Conservation (phyloP, 495 filamentous ascomycete genomes). For the Trichodelitschia bisporula region DNA sequence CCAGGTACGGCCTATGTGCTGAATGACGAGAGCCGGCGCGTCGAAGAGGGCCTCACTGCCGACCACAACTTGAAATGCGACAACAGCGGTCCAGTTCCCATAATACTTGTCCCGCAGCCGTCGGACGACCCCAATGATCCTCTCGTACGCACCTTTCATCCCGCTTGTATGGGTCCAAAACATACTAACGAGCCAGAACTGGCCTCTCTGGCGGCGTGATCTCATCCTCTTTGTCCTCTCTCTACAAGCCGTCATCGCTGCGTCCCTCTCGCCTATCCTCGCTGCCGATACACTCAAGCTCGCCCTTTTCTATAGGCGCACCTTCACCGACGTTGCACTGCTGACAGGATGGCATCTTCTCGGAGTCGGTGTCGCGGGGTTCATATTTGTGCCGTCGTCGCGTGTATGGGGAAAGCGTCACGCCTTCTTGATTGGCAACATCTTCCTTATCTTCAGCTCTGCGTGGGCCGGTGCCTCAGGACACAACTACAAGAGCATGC, state of each 20-base stretch:
- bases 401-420: constrained; percentile 84
- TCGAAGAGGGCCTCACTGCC: constrained; percentile 3
- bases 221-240: constrained; percentile 55
- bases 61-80: constrained; percentile 14
- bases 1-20: constrained; percentile 9
- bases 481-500: constrained; percentile 36
- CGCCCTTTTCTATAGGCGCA: constrained; percentile 27
- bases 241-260: constrained; percentile 54
- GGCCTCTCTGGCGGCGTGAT: constrained; percentile 74
- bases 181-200: constrained; percentile 35
- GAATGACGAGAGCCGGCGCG: constrained; percentile 4
- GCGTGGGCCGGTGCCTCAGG: constrained; percentile 56
- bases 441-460: constrained; percentile 44
- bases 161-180: not conserved
- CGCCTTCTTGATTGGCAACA: constrained; percentile 53
- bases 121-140: constrained; percentile 18
- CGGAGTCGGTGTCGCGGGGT: constrained; percentile 55
- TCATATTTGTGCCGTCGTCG: constrained; percentile 69
- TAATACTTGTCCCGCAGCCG: constrained; percentile 19
- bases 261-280: constrained; percentile 57
- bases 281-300: constrained; percentile 66
- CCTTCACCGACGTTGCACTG: constrained; percentile 48
- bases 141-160: constrained; percentile 21
- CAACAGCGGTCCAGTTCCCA: constrained; percentile 9
- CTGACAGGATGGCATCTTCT: constrained; percentile 75